A percentile compares a stretch with the other conserved stretches of the same genome.
Evolutionary conservation across 371 early-diverging fungal species (phyloP).

Genomic region (Mucor irregularis): DNA sequence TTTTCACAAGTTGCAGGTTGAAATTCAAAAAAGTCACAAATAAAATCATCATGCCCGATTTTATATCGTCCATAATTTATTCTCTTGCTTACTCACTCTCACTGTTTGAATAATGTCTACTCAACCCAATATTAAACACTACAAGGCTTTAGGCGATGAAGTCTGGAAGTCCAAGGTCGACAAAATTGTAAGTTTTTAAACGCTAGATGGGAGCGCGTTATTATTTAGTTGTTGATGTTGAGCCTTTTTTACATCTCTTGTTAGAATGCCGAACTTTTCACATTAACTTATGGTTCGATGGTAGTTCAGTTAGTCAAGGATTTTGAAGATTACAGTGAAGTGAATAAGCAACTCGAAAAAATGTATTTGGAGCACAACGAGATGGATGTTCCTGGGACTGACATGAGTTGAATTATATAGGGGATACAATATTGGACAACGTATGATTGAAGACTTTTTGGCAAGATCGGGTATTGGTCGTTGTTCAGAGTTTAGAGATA

Average conservation of each 20-base stretch:
- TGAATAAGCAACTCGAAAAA: slow-evolving; percentile 95
- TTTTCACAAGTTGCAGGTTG: slow-evolving; percentile 33
- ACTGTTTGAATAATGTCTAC: background rate
- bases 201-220: background rate
- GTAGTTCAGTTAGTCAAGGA: slow-evolving; percentile 95
- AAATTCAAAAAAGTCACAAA: no score
- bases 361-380: slow-evolving; percentile 61
- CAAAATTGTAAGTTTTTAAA: slow-evolving; percentile 75
- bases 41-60: background rate
- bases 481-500: slow-evolving; percentile 89
- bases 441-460: slow-evolving; percentile 95
- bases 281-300: slow-evolving; percentile 95
- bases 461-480: slow-evolving; percentile 81
- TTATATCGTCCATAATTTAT: background rate
- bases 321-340: slow-evolving; percentile 88
- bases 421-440: slow-evolving; percentile 96
- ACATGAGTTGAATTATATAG: slow-evolving; percentile 35
- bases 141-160: slow-evolving; percentile 86
- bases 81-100: background rate
- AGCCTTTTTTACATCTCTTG: background rate
- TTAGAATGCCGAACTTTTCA: slow-evolving; percentile 94
- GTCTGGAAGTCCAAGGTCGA: slow-evolving; percentile 94
- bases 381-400: no score
- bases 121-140: slow-evolving; percentile 51
- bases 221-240: background rate